Base-by-base conservation (phyloP, 1,284 basidiomycete species). In the Marasmius fiardii region DNA sequence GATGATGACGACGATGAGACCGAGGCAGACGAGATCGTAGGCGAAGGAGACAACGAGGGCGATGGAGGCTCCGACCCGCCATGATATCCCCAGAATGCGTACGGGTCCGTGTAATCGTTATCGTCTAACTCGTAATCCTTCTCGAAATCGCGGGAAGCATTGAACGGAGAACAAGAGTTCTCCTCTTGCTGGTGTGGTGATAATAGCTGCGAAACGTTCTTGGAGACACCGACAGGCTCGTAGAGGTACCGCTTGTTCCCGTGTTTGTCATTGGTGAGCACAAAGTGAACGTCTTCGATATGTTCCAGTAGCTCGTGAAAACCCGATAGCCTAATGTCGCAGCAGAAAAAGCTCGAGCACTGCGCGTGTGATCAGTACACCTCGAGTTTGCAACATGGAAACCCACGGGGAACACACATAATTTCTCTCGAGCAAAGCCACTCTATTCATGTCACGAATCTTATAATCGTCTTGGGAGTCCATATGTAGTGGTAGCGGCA, bases 311-410 rank as follows among this genome's bases (percentile, higher is more conserved):
- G 43, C 7, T 51, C 56, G 23, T 58, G 56, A 8, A 58, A 43
- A 37, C 56, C 49, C 1, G 56, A 44, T 4, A 58, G 53, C 23
- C 44, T 47, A n/a, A 54, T 43, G 26, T 51, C 50, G 48, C 56
- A 58, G 37, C 56, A 58, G 33, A 58, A 53, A 33, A 58, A 58
- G 24, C 51, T 54, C 4, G 56, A 58, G 43, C 53, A 58, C 56
- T 58, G 37, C 16, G 34, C 8, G 28, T 28, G 21, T 31, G 39
- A 33, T 53, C 23, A 45, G 14, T 39, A n/a, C n/a, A n/a, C n/a
- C n/a, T 14, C 18, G 5, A 39, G 37, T 39, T 35, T 35, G 5
- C 37, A 6, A 16, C 18, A 4, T 14, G 16, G 37, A 39, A 14
- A 20, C 4, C 34, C 16, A 39, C 5, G 18, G 5, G 37, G 18